Conservation (phyloP, 2,329 filamentous ascomycete genomes). For the Geosmithia flava region DNA sequence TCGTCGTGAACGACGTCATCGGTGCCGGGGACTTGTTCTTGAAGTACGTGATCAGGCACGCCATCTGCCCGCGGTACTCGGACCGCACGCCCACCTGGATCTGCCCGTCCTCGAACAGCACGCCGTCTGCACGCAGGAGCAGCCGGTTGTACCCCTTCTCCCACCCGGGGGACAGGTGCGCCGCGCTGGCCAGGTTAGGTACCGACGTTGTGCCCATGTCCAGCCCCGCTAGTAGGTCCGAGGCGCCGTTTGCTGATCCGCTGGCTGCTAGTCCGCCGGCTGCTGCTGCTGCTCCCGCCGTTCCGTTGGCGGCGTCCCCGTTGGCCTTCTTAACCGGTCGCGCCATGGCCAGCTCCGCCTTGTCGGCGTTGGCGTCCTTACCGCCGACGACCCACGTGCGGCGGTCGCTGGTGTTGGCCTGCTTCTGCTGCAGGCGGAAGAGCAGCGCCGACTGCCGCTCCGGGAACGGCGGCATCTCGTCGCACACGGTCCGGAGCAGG, state of each 20-base stretch:
- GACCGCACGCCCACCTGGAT: conserved; percentile 85
- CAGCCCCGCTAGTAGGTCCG: conserved; percentile 56
- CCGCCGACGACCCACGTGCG: conserved; percentile 96
- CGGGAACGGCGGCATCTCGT: conserved; percentile 98
- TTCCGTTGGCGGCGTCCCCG: conserved; percentile 23
- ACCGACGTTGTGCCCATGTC: conserved; percentile 52
- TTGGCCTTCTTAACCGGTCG: conserved; percentile 45
- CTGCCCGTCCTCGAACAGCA: conserved; percentile 91
- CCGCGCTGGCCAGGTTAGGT: conserved; percentile 83
- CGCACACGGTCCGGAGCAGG: conserved; percentile 82
- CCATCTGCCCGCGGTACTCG: conserved; percentile 91
- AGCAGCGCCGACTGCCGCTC: conserved; percentile 86
- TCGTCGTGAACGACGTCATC: conserved; percentile 88
- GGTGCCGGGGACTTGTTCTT: conserved; percentile 81
- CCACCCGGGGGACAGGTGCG: conserved; percentile 91
- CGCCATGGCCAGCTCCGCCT: conserved; percentile 60
- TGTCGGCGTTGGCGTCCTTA: conserved; percentile 81
- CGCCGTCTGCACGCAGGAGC: conserved; percentile 67
- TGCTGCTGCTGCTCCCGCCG: not conserved
- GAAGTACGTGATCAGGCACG: conserved; percentile 91
- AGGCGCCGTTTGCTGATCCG: conserved; percentile 29
- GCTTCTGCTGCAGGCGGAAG: conserved; percentile 88
- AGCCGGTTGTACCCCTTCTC: conserved; percentile 79
- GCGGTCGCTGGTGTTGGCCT: conserved; percentile 84
- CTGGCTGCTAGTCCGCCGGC: conserved; percentile 4